Evolutionary conservation across 2,329 filamentous ascomycete genomes (phyloP).

Genomic region (Periconia digitata): DNA sequence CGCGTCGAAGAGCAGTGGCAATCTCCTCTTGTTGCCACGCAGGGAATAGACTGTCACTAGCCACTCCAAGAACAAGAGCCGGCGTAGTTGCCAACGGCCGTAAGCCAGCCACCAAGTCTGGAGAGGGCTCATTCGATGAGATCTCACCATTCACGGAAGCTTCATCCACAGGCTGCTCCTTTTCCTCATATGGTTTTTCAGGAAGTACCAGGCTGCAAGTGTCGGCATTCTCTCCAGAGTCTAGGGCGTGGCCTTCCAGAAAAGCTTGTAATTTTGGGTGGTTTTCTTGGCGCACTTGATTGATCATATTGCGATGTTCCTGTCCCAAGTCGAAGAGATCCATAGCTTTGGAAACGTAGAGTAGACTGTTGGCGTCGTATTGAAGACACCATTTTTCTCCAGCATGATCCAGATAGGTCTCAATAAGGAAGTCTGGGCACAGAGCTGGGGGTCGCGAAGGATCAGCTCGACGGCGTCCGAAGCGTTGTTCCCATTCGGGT

Average conservation of each 20-base stretch:
- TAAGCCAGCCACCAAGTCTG: conserved; percentile 78
- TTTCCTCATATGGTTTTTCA: conserved; percentile 82
- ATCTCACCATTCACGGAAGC: conserved; percentile 36
- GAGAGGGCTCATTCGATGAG: conserved; percentile 53
- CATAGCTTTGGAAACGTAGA: conserved; percentile 99
- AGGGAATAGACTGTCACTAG: conserved; percentile 94
- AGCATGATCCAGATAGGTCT: conserved; percentile 96
- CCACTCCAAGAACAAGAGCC: conserved; percentile 87
- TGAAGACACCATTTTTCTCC: conserved; percentile 98
- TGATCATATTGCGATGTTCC: conserved; percentile 66
- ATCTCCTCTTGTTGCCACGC: conserved; percentile 98
- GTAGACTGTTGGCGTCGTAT: conserved; percentile 91
- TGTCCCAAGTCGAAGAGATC: conserved; percentile 90
- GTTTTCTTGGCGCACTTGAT: conserved; percentile 63
- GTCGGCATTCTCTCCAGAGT: conserved; percentile 36
- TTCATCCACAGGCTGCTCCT: conserved; percentile 53
- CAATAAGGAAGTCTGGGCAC: conserved; percentile 97
- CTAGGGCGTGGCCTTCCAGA: conserved; percentile 30
- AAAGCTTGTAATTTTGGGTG: conserved; percentile 58
- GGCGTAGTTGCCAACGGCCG: conserved; percentile 72
- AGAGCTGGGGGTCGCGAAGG: conserved; percentile 82
- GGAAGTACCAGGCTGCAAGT: conserved; percentile 82
- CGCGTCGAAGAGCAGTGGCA: conserved; percentile 74
- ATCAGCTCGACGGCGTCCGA: conserved; percentile 85
- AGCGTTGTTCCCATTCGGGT: conserved; percentile 95